phyloP scores from a whole-genome alignment of 805 yeast species.

The Brettanomyces custersianus region DNA sequence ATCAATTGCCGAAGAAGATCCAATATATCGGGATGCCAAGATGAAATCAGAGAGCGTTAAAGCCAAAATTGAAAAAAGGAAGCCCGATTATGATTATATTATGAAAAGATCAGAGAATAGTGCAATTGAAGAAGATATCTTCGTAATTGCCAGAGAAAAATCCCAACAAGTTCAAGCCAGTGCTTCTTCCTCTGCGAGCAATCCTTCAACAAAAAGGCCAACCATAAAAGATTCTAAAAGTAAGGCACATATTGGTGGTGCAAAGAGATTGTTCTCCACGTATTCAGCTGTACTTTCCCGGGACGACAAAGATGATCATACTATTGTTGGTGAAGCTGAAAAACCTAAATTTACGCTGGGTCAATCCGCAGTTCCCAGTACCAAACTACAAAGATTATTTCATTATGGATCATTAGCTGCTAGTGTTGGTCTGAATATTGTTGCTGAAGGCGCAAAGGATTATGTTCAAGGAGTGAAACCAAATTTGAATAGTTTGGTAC shows the following conservation, averaged over 20 bases:
- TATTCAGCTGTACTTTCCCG: background rate
- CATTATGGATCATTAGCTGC: slow-evolving; percentile 94
- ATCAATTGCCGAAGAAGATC: slow-evolving; percentile 15
- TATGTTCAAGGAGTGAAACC: slow-evolving; percentile 42
- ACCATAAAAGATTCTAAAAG: too few relatives aligned
- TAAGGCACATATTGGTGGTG: too few relatives aligned
- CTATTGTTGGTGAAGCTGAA: slow-evolving; percentile 23
- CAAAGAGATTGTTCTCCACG: slow-evolving; percentile 3
- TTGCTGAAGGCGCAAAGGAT: slow-evolving; percentile 67
- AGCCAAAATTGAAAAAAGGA: background rate
- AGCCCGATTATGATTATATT: too few relatives aligned
- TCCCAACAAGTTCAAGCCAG: background rate
- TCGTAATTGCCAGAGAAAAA: background rate
- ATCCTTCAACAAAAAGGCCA: too few relatives aligned
- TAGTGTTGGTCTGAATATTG: slow-evolving; percentile 77
- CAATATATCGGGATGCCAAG: slow-evolving; percentile 19
- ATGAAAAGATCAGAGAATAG: too few relatives aligned
- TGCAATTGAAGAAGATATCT: background rate
- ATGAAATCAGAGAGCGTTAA: slow-evolving; percentile 16
- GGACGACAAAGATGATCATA: slow-evolving; percentile 2
- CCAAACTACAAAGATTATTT: slow-evolving; percentile 79
- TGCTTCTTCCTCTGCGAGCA: too few relatives aligned
- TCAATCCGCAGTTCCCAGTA: slow-evolving; percentile 72
- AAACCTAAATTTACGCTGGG: slow-evolving; percentile 30
- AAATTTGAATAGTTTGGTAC: slow-evolving; percentile 46